phyloP scores from a whole-genome alignment of 805 yeast genomes.

The Sugiyamaella smithiae region DNA sequence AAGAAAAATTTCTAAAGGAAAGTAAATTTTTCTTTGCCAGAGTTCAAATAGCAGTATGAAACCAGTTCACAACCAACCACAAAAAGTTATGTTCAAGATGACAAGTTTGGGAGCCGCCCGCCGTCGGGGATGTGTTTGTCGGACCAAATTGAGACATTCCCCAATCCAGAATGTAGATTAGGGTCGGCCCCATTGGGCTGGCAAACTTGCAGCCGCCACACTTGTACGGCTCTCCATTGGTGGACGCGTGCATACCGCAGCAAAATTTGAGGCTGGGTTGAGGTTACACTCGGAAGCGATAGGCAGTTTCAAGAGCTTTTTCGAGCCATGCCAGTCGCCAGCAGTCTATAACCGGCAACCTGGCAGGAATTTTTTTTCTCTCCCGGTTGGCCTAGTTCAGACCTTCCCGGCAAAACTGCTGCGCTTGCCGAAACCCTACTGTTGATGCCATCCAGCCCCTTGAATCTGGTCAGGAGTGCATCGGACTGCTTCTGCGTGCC shows the following conservation, averaged over 20 bases:
- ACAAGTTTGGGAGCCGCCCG: neutral
- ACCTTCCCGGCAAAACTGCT: too few relatives aligned
- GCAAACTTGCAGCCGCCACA: neutral
- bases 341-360: too few relatives aligned
- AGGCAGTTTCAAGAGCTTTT: too few relatives aligned
- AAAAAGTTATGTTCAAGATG: neutral
- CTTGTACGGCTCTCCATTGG: neutral
- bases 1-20: neutral
- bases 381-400: too few relatives aligned
- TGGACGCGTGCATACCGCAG: neutral
- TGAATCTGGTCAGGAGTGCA: neutral
- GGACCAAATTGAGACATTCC: neutral
- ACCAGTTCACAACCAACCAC: neutral
- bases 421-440: too few relatives aligned
- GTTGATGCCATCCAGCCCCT: too few relatives aligned
- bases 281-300: too few relatives aligned
- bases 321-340: too few relatives aligned
- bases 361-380: too few relatives aligned
- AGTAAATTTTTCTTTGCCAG: neutral
- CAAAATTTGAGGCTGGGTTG: neutral
- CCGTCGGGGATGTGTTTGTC: neutral
- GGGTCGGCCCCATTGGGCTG: neutral
- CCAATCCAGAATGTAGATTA: neutral
- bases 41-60: neutral
- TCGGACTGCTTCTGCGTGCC: neutral